Evolutionary conservation across 2,329 filamentous ascomycete genomes (phyloP), one percentile per base, ranked within the genome.

Genomic region (Trichoderma koningiopsis): DNA sequence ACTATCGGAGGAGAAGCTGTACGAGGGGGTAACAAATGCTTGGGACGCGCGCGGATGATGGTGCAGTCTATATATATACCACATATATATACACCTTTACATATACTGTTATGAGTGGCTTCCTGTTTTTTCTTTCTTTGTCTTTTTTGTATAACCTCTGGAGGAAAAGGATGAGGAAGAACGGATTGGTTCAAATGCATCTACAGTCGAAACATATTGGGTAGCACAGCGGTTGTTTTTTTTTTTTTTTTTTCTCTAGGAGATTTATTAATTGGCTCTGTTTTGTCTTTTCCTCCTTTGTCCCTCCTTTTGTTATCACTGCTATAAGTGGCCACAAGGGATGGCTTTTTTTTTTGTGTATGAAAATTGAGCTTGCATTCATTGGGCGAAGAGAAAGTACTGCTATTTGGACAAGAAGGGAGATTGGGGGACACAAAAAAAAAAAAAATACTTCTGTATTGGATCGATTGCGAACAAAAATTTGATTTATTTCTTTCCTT

Each of bases 21-120:
- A 35, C 33, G 40, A 29, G n/a, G 37, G n/a, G 31, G 5, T n/a
- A n/a, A n/a, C 40, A 43, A n/a, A 68, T 59, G 63, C 40, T 61
- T 49, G 19, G 40, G 6, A 33, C 33, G 27, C 27, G 61, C n/a
- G 61, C 29, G 40, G 47, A 22, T 55, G 47, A 35, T 35, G 14
- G 37, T 43, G 40, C 47, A 35, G 43, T 29, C 10, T 68, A 60
- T 68, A 68, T 67, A 68, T 68, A 68, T 58, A 58, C 49, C 29
- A 43, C 16, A 52, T 52, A 60, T 67, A 43, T 67, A 68, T 68
- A 68, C 31, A 58, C 35, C 43, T n/a, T 56, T 59, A 68, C 56
- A 68, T 68, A 68, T 53, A 59, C 52, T 47, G 37, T 47, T 58
- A 59, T 35, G 63, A 49, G 37, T 67, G 37, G 37, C 33, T 55